A percentile compares a stretch with the other conserved stretches of the same genome.
Evolutionary conservation across 768 basidiomycete species (phyloP).

Genomic region (Auricularia heimuer): DNA sequence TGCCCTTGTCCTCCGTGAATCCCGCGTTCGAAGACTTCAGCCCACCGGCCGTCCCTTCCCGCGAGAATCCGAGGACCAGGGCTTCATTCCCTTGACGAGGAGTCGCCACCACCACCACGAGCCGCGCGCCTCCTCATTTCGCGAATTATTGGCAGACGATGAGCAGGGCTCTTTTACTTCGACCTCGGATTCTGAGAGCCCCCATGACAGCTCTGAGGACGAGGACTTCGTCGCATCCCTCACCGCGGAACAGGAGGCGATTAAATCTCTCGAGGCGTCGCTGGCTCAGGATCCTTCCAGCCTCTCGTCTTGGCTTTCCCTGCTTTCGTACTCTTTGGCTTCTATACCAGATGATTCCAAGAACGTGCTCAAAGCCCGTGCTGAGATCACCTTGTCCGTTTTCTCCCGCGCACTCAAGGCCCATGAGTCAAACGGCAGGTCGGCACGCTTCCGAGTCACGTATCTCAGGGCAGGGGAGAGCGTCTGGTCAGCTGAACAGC

Average conservation of each 20-base stretch:
- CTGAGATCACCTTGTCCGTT: constrained; percentile 62
- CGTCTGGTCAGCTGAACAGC: constrained; percentile 49
- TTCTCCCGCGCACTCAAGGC: constrained; percentile 53
- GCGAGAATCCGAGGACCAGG: background rate
- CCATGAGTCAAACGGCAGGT: constrained; percentile 40
- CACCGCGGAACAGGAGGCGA: constrained; percentile 43
- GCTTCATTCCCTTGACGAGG: constrained; percentile 21
- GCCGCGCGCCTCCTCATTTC: constrained; percentile 1
- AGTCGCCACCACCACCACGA: constrained; percentile 3
- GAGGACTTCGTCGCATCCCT: constrained; percentile 12
- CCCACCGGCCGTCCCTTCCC: background rate
- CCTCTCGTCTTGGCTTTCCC: constrained; percentile 48
- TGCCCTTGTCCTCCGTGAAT: background rate
- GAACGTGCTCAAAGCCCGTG: constrained; percentile 55
- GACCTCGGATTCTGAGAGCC: constrained; percentile 16
- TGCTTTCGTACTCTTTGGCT: constrained; percentile 54
- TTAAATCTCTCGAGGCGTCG: constrained; percentile 48
- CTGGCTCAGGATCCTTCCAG: constrained; percentile 43
- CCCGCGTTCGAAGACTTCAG: background rate
- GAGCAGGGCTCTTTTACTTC: background rate
- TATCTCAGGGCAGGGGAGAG: constrained; percentile 68
- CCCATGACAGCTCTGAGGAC: constrained; percentile 18
- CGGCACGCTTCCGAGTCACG: constrained; percentile 43
- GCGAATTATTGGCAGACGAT: constrained; percentile 3
- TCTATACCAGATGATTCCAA: constrained; percentile 54